Evolutionary conservation across 495 filamentous ascomycete genomes (phyloP), one percentile per base, ranked within the genome.

Genomic region (Staphylotrichum tortipilum): DNA sequence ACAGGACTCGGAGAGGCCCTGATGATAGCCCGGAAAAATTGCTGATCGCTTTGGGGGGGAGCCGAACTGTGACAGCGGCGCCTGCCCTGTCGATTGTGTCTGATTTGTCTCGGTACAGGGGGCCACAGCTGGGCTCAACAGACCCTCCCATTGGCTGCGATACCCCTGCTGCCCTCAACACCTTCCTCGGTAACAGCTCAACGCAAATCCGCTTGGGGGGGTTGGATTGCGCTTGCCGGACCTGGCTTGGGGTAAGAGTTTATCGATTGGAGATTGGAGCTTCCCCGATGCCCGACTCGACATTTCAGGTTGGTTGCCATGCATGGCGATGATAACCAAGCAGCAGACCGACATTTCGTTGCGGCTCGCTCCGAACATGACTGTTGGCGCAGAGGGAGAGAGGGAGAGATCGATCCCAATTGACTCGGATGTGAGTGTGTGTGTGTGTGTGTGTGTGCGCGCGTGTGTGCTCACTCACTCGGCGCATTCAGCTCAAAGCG

Each of bases 111-210:
- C 6, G 41, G 42, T 45, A 34, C 42, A 28, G 49, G 34, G n/a
- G 47, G 23, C 23, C 5, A 10, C 2, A 36, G 34, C 14, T 24
- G 38, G 24, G 31, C 50, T 52, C 50, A 52, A 52, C 50, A 47
- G 43, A 41, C 43, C 14, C 19, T 11, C 36, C 31, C 14, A 47
- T 45, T 52, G 41, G 50, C 33, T 33, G 14, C 15, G 2, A 2
- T 3, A 0, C 19, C 45, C 31, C 23, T 39, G 22, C 24, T 3
- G 24, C 23, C 1, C 53, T 47, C 53, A 56, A 56, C 53, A 49
- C 49, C 53, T 47, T 34, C 53, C 48, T 52, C 53, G 53, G 53
- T n/a, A n/a, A n/a, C 44, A 55, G 30, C 53, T 48, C 53, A 56
- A 56, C 53, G 44, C 44, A 51, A n/a, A 56, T 37, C 44, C 39